These are phyloP conservation scores for Penicillium argentinense DNA, from an alignment of 495 filamentous ascomycete genomes.

Conservation along the genomic window DNA sequence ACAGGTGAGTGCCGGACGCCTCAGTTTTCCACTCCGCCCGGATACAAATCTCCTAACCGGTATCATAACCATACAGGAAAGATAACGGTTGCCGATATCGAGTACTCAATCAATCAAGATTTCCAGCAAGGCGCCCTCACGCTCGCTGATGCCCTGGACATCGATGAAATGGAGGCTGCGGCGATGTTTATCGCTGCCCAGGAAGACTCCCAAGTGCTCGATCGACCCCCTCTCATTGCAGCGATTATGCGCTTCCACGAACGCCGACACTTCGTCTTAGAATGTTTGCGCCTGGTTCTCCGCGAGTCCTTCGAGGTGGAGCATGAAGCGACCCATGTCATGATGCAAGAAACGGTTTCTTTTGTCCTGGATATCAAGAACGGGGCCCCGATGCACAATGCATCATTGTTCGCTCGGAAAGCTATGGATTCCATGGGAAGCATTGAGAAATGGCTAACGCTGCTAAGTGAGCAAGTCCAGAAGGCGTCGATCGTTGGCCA, in stretches of 20 bases:
- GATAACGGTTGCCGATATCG: conserved; percentile 64
- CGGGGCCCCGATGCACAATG: conserved; percentile 37
- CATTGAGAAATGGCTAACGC: conserved; percentile 70
- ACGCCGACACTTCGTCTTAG: conserved; percentile 71
- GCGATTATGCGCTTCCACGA: conserved; percentile 85
- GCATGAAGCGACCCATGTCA: conserved; percentile 37
- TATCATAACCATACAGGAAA: conserved; percentile 53
- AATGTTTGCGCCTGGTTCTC: conserved; percentile 76
- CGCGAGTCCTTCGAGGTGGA: conserved; percentile 63
- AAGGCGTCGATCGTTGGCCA: conserved; percentile 68
- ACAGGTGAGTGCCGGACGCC: conserved; percentile 42
- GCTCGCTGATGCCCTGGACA: conserved; percentile 79
- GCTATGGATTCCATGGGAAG: conserved; percentile 72
- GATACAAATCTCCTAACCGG: conserved; percentile 30
- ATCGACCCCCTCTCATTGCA: conserved; percentile 65
- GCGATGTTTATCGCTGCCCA: conserved; percentile 67
- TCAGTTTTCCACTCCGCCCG: background rate
- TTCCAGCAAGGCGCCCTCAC: conserved; percentile 78
- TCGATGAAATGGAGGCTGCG: conserved; percentile 87
- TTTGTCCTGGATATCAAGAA: conserved; percentile 48
- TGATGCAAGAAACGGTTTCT: conserved; percentile 42
- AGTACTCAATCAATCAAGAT: conserved; percentile 81
- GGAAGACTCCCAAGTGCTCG: conserved; percentile 60
- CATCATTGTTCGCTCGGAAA: conserved; percentile 59
- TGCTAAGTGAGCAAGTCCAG: conserved; percentile 68